These are phyloP conservation scores for Starmerella asiatica DNA, from an alignment of 805 yeast species.

Conservation along the genomic window DNA sequence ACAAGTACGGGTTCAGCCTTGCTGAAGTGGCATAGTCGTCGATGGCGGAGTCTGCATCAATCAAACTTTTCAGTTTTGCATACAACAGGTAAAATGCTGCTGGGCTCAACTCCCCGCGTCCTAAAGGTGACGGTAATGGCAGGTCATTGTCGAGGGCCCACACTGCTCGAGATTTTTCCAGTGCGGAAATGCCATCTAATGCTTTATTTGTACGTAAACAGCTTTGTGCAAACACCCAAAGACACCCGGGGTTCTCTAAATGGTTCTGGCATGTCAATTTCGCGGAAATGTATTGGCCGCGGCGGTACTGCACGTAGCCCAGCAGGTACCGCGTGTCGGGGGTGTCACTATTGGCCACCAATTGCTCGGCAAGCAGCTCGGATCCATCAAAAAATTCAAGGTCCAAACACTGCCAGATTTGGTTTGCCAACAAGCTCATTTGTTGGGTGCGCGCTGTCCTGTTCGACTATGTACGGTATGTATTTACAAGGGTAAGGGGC, in stretches of 20 bases:
- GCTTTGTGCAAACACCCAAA: slow-evolving; percentile 58
- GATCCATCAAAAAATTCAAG: slow-evolving; percentile 60
- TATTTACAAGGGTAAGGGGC: not conserved
- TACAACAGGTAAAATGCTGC: slow-evolving; percentile 53
- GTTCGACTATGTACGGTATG: too few species aligned
- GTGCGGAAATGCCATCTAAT: slow-evolving; percentile 48
- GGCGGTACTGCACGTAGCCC: slow-evolving; percentile 51
- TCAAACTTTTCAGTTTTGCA: slow-evolving; percentile 47
- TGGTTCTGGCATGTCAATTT: slow-evolving; percentile 30
- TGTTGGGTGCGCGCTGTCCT: too few species aligned
- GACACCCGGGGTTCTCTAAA: slow-evolving; percentile 56
- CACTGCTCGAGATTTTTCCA: slow-evolving; percentile 22
- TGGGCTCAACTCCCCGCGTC: slow-evolving; percentile 22
- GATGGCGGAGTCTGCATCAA: slow-evolving; percentile 51
- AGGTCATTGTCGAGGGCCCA: slow-evolving; percentile 15
- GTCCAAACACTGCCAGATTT: slow-evolving; percentile 60
- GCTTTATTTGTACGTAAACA: slow-evolving; percentile 43
- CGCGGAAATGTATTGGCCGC: slow-evolving; percentile 43
- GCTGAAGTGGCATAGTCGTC: slow-evolving; percentile 56
- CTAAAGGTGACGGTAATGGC: slow-evolving; percentile 8
- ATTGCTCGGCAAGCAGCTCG: slow-evolving; percentile 72
- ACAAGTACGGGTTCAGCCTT: slow-evolving; percentile 61
- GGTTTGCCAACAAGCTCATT: slow-evolving; percentile 27
- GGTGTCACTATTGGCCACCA: slow-evolving; percentile 48
- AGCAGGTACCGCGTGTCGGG: slow-evolving; percentile 54